Percentiles rank a stretch among this genome's conserved stretches.
Conservation (phyloP, 768 basidiomycete species). For the Amyloporia xantha region DNA sequence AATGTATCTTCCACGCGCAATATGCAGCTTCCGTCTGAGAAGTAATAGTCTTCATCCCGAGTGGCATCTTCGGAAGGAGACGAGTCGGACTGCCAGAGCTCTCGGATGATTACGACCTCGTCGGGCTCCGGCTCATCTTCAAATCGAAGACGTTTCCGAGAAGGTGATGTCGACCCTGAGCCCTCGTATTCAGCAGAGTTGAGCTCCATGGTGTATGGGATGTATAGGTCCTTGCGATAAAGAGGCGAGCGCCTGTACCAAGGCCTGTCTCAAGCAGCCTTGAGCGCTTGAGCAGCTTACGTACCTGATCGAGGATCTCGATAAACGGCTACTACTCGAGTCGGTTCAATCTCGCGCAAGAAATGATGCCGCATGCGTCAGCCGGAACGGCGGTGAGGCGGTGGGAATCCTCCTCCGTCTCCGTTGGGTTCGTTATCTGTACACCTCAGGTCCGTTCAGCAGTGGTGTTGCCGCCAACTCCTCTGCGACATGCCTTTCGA, state of each 20-base stretch:
- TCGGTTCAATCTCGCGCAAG: not conserved
- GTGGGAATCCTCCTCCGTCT: no score
- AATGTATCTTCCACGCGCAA: conserved; percentile 57
- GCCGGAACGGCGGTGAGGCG: not conserved
- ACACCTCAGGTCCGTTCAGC: not conserved
- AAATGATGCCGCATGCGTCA: not conserved
- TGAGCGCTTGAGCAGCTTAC: no score
- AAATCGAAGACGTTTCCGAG: conserved; percentile 2
- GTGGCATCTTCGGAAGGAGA: not conserved
- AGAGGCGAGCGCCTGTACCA: no score
- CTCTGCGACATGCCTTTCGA: conserved; percentile 27
- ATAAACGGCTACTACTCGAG: not conserved
- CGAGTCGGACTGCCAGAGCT: not conserved
- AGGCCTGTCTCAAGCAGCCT: no score
- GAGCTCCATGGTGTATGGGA: no score
- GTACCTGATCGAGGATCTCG: not conserved
- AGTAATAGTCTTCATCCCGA: conserved; percentile 40
- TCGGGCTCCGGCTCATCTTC: not conserved
- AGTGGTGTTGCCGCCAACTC: not conserved
- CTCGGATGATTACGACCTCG: conserved; percentile 2
- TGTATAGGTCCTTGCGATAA: no score
- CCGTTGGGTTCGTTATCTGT: not conserved
- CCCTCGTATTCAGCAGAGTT: no score
- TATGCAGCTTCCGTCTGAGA: conserved; percentile 65
- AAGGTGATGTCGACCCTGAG: not conserved